Evolutionary conservation across 257 asterid species (phyloP).

Genomic region (Striga asiatica): DNA sequence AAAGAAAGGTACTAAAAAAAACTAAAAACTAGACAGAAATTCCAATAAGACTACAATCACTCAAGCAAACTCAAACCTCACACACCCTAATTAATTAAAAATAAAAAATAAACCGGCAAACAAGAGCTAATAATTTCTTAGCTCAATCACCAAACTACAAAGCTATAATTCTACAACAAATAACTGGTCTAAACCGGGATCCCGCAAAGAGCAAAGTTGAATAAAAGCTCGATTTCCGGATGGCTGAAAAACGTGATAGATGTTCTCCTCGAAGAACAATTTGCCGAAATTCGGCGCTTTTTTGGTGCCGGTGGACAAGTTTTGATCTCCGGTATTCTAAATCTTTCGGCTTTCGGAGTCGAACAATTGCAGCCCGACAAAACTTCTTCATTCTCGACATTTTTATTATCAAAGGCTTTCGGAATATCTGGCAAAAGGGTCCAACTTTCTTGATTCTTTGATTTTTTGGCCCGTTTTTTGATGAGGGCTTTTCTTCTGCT

Average conservation of each 20-base stretch:
- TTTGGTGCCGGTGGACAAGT: slow-evolving; percentile 75
- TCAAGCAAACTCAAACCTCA: slow-evolving; percentile 8
- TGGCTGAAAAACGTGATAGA: slow-evolving; percentile 44
- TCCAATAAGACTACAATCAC: too few species aligned
- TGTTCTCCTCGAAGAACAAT: slow-evolving; percentile 25
- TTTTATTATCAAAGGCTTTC: background rate
- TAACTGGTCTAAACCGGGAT: slow-evolving; percentile 27
- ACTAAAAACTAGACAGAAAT: background rate
- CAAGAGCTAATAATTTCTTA: background rate
- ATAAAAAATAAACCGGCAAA: background rate
- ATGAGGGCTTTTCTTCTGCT: slow-evolving; percentile 18
- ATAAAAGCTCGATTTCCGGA: slow-evolving; percentile 57
- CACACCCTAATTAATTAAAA: slow-evolving; percentile 1
- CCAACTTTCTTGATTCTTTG: slow-evolving; percentile 20
- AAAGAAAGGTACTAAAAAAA: background rate
- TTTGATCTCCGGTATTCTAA: slow-evolving; percentile 46
- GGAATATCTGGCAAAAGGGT: slow-evolving; percentile 6
- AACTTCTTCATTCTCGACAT: background rate
- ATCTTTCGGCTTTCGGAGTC: slow-evolving; percentile 52
- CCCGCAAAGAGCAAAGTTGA: slow-evolving; percentile 34
- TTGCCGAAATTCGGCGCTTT: slow-evolving; percentile 30
- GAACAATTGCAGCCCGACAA: too few species aligned
- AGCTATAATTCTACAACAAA: background rate
- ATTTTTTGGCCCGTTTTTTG: background rate
- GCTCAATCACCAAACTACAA: background rate